phyloP scores from a whole-genome alignment of 2,329 filamentous ascomycete species.

The Neodidymelliopsis sp. region DNA sequence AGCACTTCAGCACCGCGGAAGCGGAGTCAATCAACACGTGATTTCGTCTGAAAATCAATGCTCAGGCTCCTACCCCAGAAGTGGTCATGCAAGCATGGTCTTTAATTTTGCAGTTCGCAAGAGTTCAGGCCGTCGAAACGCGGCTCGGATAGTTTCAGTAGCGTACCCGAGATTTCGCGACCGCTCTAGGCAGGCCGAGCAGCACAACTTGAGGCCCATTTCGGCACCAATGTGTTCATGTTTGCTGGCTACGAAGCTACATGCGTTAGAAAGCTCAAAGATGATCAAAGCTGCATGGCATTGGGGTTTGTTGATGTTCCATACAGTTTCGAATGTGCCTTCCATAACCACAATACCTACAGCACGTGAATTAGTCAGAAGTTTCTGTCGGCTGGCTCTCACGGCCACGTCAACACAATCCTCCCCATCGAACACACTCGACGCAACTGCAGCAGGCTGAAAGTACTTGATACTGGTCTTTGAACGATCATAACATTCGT shows the following conservation, averaged over 20 bases:
- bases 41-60: neutral
- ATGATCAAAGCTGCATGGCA: too few species aligned
- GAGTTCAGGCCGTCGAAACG: neutral
- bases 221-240: neutral
- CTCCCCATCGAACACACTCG: neutral
- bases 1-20: conserved; percentile 11
- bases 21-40: conserved; percentile 9
- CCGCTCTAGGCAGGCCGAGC: conserved; percentile 7
- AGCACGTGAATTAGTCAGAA: neutral
- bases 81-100: neutral
- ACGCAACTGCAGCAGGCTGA: too few species aligned
- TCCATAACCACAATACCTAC: too few species aligned
- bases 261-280: too few species aligned
- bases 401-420: too few species aligned
- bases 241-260: neutral
- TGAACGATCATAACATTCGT: conserved; percentile 11
- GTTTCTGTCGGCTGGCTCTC: neutral
- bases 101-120: neutral
- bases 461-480: neutral
- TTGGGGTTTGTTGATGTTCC: neutral
- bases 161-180: conserved; percentile 8
- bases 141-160: conserved; percentile 3
- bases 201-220: conserved; percentile 1
- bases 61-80: neutral
- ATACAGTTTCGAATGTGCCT: too few species aligned